Base-by-base conservation (phyloP, 371 early-diverging fungal species). In the Circinella minor region DNA sequence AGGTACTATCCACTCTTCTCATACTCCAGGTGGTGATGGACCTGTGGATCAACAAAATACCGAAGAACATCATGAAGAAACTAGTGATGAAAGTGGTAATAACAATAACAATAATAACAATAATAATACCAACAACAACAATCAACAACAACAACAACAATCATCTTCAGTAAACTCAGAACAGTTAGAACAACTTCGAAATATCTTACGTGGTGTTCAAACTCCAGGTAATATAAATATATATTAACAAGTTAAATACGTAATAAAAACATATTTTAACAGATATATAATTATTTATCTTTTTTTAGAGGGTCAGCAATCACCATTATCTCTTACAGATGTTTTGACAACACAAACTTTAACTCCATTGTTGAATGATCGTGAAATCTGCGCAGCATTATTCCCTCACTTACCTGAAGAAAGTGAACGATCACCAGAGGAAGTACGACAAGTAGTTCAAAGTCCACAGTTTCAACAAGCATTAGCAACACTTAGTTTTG, bases 401-500 rank as follows among this genome's bases (percentile, higher is more conserved):
- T 92, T 90, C 72, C 91, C 92, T 34, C 84, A 85, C 64, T 77
- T 93, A 13, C 91, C 88, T 4, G 88, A 88, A 48, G 74, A 77
- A 18, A 71, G 79, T 7, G 78, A 81, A 18, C 78, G 76, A 17
- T 81, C 88, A 1, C 77, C 80, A 13, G 88, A 84, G 55, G 83
- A 89, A 49, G 74, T 92, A 17, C 84, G 86, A 9, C 85, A 86
- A 61, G 81, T 92, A 17, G 79, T 91, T 1, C 78, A 84, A 34
- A 88, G 89, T 39, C 88, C 92, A 57, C 91, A 91, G 71, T 93
- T 94, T 74, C 85, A 84, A 57, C 89, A 91, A 77, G 86, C 92
- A 47, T 75, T 93, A 49, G 86, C 83, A 13, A 80, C 88, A 2
- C 75, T 94, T 65, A 87, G 88, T 66, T 77, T 77, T 27, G 90